Evolutionary conservation across 1,284 basidiomycete genomes (phyloP), one percentile per base, ranked within the genome.

Genomic region (Abortiporus biennis): DNA sequence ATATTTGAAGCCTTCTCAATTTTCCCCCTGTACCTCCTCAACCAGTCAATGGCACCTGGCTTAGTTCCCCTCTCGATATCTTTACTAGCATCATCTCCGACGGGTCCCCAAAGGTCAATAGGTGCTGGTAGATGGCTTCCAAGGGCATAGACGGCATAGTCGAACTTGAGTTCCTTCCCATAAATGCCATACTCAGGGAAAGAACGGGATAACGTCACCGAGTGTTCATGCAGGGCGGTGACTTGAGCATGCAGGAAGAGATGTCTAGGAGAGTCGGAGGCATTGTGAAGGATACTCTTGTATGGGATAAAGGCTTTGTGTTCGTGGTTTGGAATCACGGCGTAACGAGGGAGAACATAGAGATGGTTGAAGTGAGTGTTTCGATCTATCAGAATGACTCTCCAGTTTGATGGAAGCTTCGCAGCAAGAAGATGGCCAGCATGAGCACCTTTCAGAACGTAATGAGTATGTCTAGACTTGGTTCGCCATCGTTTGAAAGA

Each of bases 291-390:
- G 40, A 43, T 54, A 31, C 49, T 48, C 44, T 63, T 64, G 57
- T 80, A 84, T 0, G 86, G 83, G 49, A 87, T 76, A 61, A 89
- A 60, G 15, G 80, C 79, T 66, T 85, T 85, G 64, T 85, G 76
- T 60, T 84, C 82, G 54, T 85, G 79, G 23, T 75, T 74, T 4
- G 79, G 70, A 6, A 85, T 66, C 11, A 84, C 74, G 6, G 76
- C 71, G 49, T 76, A 76, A 36, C 83, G 70, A 2, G 83, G 79
- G 38, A 84, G 67, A 39, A 76, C 73, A 58, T 84, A 81, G 4
- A 80, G 66, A 54, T 80, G 59, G 47, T 59, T 59, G 45, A 59
- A 50, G 47, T 62, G 56, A 38, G 46, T 54, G 51, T 87, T 85
- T 42, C 83, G 65, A 54, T 88, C 85, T 31, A 87, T 68, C n/a